Base-by-base conservation (phyloP, 1,284 basidiomycete genomes). In the Limonomyces culmigenus region DNA sequence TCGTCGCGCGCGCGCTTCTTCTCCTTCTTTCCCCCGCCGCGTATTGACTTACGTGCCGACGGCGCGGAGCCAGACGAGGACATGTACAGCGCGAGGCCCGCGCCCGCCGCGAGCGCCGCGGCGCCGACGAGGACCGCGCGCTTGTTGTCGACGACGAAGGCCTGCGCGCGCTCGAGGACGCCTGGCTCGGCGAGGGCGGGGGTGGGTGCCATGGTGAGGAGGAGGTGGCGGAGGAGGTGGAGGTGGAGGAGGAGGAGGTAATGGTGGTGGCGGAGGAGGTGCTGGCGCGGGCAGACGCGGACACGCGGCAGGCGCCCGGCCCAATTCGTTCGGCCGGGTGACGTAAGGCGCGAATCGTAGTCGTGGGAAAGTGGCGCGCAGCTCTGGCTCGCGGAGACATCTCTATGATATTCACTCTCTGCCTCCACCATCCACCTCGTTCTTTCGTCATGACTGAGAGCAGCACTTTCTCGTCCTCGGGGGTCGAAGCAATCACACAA, bases 81-180 rank as follows among this genome's bases (percentile, higher is more conserved):
- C 51, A 81, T 84, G 56, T 87, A 88, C 18, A 74, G 78, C 33
- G 72, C 77, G 34, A 79, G 84, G 35, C 78, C 80, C 29, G 73
- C 75, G 33, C 76, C 85, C 42, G 80, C 60, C 34, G 74, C 73
- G 25, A 75, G 77, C 0, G 76, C 78, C 1, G 74, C 76, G 0
- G 74, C 66, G 3, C 74, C 72, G 41, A 83, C 56, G 36, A 84
- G 49, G 21, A 88, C 55, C 5, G 68, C 70, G 44, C 73, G 72
- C 59, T 71, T 83, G 59, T 88, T 70, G 46, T 83, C 76, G 0
- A 70, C 62, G 43, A 87, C 67, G 50, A 83, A 84, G 47, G 60
- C 57, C 35, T 77, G 70, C 12, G 79, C 60, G 47, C 77, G 74
- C 45, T 79, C 74, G 40, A 75, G 46, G 50, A 60, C 47, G 45